Evolutionary conservation across 2,329 filamentous ascomycete genomes (phyloP).

Genomic region (Lizonia empirigonia): DNA sequence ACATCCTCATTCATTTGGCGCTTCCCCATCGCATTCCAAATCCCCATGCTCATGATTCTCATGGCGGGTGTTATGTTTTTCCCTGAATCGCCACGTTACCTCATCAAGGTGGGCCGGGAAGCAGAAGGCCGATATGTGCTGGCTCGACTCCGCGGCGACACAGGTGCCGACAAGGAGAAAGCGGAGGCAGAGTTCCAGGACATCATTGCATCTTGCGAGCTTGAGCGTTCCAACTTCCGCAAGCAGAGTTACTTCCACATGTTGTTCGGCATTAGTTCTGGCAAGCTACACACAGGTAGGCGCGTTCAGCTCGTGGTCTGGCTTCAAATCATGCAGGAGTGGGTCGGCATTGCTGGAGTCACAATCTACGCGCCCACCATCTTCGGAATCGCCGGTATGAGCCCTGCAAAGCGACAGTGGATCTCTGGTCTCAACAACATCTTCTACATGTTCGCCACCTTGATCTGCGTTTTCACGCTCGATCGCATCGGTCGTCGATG

Average conservation of each 20-base stretch:
- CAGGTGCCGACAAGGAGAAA: constrained; percentile 56
- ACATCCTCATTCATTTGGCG: constrained; percentile 66
- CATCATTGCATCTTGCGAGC: constrained; percentile 66
- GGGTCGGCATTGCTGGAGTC: constrained; percentile 72
- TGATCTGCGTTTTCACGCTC: constrained; percentile 72
- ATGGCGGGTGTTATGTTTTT: constrained; percentile 67
- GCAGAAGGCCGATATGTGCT: constrained; percentile 72
- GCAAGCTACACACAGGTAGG: constrained; percentile 68
- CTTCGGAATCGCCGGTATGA: constrained; percentile 71
- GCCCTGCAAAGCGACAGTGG: constrained; percentile 53
- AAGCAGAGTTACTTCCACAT: constrained; percentile 67
- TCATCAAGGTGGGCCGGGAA: constrained; percentile 68
- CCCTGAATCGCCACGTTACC: constrained; percentile 71
- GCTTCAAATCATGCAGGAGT: constrained; percentile 74
- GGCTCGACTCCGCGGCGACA: constrained; percentile 65
- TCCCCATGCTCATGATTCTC: constrained; percentile 65
- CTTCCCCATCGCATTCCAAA: constrained; percentile 74
- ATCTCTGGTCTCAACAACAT: constrained; percentile 56
- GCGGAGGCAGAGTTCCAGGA: constrained; percentile 63
- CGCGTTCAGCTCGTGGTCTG: constrained; percentile 73
- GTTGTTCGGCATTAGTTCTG: constrained; percentile 70
- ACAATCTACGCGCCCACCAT: constrained; percentile 63
- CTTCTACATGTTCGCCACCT: constrained; percentile 66
- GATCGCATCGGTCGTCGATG: constrained; percentile 71
- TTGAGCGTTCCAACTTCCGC: constrained; percentile 58